phyloP scores from a whole-genome alignment of 108 stramenopile genomes.

The Thalassiosira profunda region DNA sequence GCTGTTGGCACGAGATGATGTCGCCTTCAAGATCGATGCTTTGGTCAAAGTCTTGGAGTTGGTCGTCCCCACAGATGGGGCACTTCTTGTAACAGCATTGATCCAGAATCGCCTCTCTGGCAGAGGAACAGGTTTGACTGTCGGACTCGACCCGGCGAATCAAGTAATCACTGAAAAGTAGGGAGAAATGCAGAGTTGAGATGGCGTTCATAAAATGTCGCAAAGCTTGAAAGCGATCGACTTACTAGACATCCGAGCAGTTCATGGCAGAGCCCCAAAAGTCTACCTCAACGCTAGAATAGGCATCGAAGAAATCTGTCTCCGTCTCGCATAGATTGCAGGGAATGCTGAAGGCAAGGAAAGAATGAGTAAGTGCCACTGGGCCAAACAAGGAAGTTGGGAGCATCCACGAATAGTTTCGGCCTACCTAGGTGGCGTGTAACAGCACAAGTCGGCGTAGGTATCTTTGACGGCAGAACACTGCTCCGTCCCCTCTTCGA shows the following conservation, averaged over 20 bases:
- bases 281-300: constrained; percentile 41
- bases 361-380: too few relatives aligned
- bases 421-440: constrained; percentile 34
- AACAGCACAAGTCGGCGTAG: constrained; percentile 46
- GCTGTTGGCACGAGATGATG: constrained; percentile 42
- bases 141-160: constrained; percentile 38
- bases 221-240: not conserved
- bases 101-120: constrained; percentile 30
- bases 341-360: too few relatives aligned
- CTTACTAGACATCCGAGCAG: constrained; percentile 45
- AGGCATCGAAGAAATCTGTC: constrained; percentile 39
- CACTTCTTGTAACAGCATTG: constrained; percentile 53
- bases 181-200: not conserved
- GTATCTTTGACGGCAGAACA: constrained; percentile 21
- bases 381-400: too few relatives aligned
- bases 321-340: constrained; percentile 51
- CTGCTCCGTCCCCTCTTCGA: constrained; percentile 29
- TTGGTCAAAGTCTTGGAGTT: constrained; percentile 37
- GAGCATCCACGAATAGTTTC: too few relatives aligned
- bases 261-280: constrained; percentile 43
- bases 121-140: constrained; percentile 35
- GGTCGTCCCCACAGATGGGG: constrained; percentile 30
- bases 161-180: constrained; percentile 23
- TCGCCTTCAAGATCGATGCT: constrained; percentile 34
- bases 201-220: not conserved